Base-by-base conservation (phyloP, 1,284 basidiomycete genomes). In the Ustilago vetiveriae region DNA sequence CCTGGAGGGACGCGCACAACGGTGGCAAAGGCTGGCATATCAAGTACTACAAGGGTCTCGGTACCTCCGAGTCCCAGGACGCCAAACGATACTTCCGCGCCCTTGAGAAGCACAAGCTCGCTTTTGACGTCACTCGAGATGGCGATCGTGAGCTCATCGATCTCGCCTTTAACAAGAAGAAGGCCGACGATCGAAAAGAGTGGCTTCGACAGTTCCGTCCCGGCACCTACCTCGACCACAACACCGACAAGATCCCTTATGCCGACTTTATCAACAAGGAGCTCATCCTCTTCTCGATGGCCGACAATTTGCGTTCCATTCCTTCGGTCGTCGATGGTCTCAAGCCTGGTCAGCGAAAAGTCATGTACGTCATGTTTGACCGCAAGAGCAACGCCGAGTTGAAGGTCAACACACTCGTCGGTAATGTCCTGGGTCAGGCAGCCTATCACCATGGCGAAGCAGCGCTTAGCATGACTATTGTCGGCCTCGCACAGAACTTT, bases 81-180 rank as follows among this genome's bases (percentile, higher is more conserved):
- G 94, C 92, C 33, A 90, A 92, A 53, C 90, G 91, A 73, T 99
- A 98, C 84, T 99, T 99, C 83, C 86, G 89, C 65, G 88, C 91
- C 75, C 92, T 98, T 88, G 86, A 87, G 78, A 94, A 90, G 81
- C 96, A 98, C 82, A 90, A 95, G 86, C 90, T 99, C 51, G 90
- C 92, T 0, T 98, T 99, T 83, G 87, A 91, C 1, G 85, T 89
- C 2, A 90, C 89, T 10, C 87, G 90, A 76, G 87, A 90, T 0
- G 93, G 90, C 3, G 96, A 98, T 75, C 88, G 88, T 50, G 89
- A 90, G 4, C 86, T 98, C 33, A 96, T 99, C 67, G 95, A 99
- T 52, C 89, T 99, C 66, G 96, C 96, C 0, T 99, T 99, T 86
- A 98, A 92, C 86, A 99, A 98, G 88, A 98, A 98, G 86, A 98